Base-by-base conservation (phyloP, 306 rosid species). In the Sophora flavescens region DNA sequence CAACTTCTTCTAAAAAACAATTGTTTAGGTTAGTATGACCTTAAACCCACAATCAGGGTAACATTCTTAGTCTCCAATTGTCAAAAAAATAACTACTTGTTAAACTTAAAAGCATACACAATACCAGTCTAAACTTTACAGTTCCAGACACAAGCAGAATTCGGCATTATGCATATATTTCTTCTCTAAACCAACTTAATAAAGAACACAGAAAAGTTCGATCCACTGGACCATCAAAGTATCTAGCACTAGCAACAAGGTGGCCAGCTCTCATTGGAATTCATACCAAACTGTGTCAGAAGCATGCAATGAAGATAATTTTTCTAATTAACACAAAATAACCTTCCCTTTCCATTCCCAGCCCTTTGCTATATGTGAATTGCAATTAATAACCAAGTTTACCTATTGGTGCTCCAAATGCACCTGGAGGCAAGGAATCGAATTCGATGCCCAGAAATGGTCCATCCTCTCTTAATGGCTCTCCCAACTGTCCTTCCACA, bases 381-480 rank as follows among this genome's bases (percentile, higher is more conserved):
- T 44, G 60, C 41, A 72, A 45, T 51, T 11, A 58, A 80, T 72
- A 79, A 58, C 51, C 14, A 74, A 61, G 39, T 74, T 77, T 87
- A 92, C 97, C 97, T 77, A 89, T 68, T 3, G 88, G 91, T 1
- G 89, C 79, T 39, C 95, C 93, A 79, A 92, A 92, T 45, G 95
- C 95, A 81, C 76, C 91, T 0, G 90, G 93, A 0, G 97, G 97
- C 88, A 89, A 72, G 3, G 90, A 81, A 72, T 92, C 91, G 89
- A 92, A 92, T 79, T 92, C 91, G 87, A 88, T 74, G 41, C 97
- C 97, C 11, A 92, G 85, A 54, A 92, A 76, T 0, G 97, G 97
- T 14, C 97, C 95, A 41, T 89, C 91, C 70, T 88, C 93, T 76
- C 91, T 88, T 68, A 88, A 41, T 1, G 88, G 74, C 86, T 76